A percentile compares a stretch with the other conserved stretches of the same genome.
These are phyloP conservation scores for Phytophthora boehmeriae DNA, from an alignment of 352 stramenopile genomes.

Conservation along the genomic window DNA sequence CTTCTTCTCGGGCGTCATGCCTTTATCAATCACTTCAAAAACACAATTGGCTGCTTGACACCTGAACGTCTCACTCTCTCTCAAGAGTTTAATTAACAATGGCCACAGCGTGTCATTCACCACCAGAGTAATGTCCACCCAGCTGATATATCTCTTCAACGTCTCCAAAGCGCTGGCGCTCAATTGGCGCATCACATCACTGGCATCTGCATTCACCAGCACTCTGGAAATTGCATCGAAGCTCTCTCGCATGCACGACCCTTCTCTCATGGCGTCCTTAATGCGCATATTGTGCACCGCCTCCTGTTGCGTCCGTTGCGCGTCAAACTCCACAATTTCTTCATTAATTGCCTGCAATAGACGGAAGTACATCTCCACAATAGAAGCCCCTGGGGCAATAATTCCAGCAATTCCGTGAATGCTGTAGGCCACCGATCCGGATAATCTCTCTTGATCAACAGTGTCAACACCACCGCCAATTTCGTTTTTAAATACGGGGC, in stretches of 20 bases:
- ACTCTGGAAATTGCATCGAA: slow-evolving; percentile 88
- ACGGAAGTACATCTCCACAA: slow-evolving; percentile 92
- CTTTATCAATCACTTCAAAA: slow-evolving; percentile 89
- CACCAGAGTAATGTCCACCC: slow-evolving; percentile 85
- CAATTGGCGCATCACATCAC: slow-evolving; percentile 70
- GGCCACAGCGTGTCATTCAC: slow-evolving; percentile 86
- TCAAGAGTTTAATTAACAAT: slow-evolving; percentile 73
- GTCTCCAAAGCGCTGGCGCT: slow-evolving; percentile 74
- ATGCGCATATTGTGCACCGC: slow-evolving; percentile 82
- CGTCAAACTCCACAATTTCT: slow-evolving; percentile 91
- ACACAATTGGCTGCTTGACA: slow-evolving; percentile 82
- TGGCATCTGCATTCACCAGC: slow-evolving; percentile 73
- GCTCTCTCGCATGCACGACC: slow-evolving; percentile 70
- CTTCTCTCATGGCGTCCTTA: slow-evolving; percentile 89
- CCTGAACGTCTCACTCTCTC: slow-evolving; percentile 57
- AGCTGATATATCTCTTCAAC: slow-evolving; percentile 87
- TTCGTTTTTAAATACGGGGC: slow-evolving; percentile 88
- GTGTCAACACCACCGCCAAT: slow-evolving; percentile 78
- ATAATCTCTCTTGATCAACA: slow-evolving; percentile 91
- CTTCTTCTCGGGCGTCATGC: slow-evolving; percentile 86
- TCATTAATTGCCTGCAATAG: slow-evolving; percentile 91
- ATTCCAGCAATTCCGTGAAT: slow-evolving; percentile 83
- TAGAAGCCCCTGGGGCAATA: slow-evolving; percentile 75
- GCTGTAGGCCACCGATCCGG: slow-evolving; percentile 83
- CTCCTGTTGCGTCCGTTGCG: slow-evolving; percentile 60